Percentiles rank a stretch among this genome's conserved stretches.
Conservation (phyloP, 2,329 filamentous ascomycete species). For the Fusarium longipes region DNA sequence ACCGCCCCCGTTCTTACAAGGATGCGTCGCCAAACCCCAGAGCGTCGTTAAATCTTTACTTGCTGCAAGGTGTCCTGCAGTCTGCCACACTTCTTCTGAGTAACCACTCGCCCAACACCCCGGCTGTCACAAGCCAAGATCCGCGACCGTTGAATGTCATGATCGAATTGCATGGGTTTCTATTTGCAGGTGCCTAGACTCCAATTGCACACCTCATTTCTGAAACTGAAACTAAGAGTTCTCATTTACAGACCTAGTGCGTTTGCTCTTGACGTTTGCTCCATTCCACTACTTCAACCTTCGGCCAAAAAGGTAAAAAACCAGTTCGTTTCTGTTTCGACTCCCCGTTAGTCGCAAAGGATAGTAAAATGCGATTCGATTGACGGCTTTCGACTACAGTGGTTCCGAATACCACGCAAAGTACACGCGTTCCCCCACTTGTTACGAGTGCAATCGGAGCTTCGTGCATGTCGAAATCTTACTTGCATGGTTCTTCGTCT, state of each 20-base stretch:
- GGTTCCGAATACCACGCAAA: slow-evolving; percentile 12
- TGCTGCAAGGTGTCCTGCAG: slow-evolving; percentile 27
- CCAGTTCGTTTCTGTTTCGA: slow-evolving; percentile 35
- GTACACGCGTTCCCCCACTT: slow-evolving; percentile 20
- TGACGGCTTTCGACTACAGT: slow-evolving; percentile 14
- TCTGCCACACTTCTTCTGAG: slow-evolving; percentile 28
- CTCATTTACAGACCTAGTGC: slow-evolving; percentile 7
- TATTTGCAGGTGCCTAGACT: slow-evolving; percentile 26
- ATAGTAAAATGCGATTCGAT: slow-evolving; percentile 6
- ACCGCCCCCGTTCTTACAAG: slow-evolving; percentile 21
- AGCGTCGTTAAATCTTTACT: slow-evolving; percentile 28
- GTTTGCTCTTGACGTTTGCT: slow-evolving; percentile 20
- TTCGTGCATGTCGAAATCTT: slow-evolving; percentile 33
- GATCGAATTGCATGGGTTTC: slow-evolving; percentile 26
- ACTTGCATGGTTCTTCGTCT: slow-evolving; percentile 39
- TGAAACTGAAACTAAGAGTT: slow-evolving; percentile 34
- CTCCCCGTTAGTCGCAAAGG: slow-evolving; percentile 16
- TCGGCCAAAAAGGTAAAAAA: slow-evolving; percentile 26
- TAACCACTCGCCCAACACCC: slow-evolving; percentile 24
- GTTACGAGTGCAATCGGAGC: slow-evolving; percentile 14
- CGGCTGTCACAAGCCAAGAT: slow-evolving; percentile 29
- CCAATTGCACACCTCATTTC: slow-evolving; percentile 23
- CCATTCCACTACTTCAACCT: slow-evolving; percentile 21
- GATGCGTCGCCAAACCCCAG: slow-evolving; percentile 22
- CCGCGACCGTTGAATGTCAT: slow-evolving; percentile 29